Evolutionary conservation across 2,329 filamentous ascomycete species (phyloP), one percentile per base, ranked within the genome.

Genomic region (Hypoxylon sp.): DNA sequence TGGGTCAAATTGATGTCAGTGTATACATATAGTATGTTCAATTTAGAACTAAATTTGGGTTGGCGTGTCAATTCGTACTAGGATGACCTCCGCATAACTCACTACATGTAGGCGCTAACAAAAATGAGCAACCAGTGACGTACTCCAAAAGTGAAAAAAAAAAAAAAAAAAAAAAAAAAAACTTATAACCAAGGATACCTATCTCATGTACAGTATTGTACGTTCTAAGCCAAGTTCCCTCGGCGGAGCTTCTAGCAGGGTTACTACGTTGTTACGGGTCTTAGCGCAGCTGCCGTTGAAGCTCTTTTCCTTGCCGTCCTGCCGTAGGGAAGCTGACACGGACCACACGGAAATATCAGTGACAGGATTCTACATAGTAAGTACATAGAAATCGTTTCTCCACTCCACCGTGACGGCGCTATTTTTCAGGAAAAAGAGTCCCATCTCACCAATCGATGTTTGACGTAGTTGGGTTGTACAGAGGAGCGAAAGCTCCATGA

Each of bases 1-100:
- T 56, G 56, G 67, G 63, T 72, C 65, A 65, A 70, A 63, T 68
- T 68, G 70, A 72, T 72, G 70, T 70, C 68, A 72, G 47, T 67
- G 31, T 55, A 29, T 35, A n/a, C 35, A n/a, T 11, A 11, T 14
- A 37, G 35, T 66, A 57, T 57, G 37, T 59, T 59, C 44, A 56
- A 67, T 61, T 61, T 42, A 42, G 65, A 31, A 52, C 60, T 64
- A 64, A 57, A 62, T 62, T 61, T 62, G 29, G 58, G 63, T 58
- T 50, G 52, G 64, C 48, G 63, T 47, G 47, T 63, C 39, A 11
- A 62, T 62, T 59, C 22, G 54, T 60, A 35, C 67, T 67, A 39
- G 52, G 53, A 63, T 52, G 46, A 65, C 61, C 56, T 44, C 48
- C 19, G 26, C 19, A 63, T 51, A 44, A 70, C 65, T 57, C 33